Conservation (phyloP, 1,139 yeast genomes). For the Saccharomyces hybrid region DNA sequence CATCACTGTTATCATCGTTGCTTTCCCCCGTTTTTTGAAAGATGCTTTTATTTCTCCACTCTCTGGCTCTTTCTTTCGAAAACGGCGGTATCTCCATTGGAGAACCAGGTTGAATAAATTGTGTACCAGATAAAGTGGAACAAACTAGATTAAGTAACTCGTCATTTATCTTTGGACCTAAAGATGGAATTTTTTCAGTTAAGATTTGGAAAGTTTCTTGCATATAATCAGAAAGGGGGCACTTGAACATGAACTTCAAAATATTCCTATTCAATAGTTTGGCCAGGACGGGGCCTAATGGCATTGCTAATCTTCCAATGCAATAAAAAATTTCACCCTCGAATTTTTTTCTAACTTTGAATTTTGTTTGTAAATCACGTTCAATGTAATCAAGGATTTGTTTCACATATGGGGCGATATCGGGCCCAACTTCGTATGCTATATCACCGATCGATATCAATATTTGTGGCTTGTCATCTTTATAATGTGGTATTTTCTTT, state of each 20-base stretch:
- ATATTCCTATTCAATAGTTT: slow-evolving; percentile 81
- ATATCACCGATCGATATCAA: slow-evolving; percentile 81
- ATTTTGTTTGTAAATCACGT: slow-evolving; percentile 74
- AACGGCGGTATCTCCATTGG: slow-evolving; percentile 53
- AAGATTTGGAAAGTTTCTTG: slow-evolving; percentile 65
- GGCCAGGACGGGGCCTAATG: slow-evolving; percentile 92
- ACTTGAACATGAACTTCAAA: slow-evolving; percentile 68
- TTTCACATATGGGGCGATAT: slow-evolving; percentile 82
- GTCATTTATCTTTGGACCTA: slow-evolving; percentile 64
- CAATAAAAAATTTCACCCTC: slow-evolving; percentile 89
- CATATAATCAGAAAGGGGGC: slow-evolving; percentile 77
- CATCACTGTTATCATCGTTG: slow-evolving; percentile 30
- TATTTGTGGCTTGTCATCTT: slow-evolving; percentile 61
- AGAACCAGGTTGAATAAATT: slow-evolving; percentile 83
- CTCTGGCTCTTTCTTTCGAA: slow-evolving; percentile 64
- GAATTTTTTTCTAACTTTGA: slow-evolving; percentile 59
- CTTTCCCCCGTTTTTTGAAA: slow-evolving; percentile 44
- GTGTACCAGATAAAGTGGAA: slow-evolving; percentile 69
- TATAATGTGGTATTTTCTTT: slow-evolving; percentile 7
- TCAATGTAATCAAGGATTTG: slow-evolving; percentile 77
- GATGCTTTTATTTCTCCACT: slow-evolving; percentile 68
- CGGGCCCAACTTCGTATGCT: slow-evolving; percentile 75
- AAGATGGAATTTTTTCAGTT: slow-evolving; percentile 69
- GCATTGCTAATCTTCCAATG: slow-evolving; percentile 74
- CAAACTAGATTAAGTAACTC: slow-evolving; percentile 66